These are phyloP conservation scores for Cryphonectria carpinicola DNA, from an alignment of 2,329 filamentous ascomycete genomes.

Conservation along the genomic window DNA sequence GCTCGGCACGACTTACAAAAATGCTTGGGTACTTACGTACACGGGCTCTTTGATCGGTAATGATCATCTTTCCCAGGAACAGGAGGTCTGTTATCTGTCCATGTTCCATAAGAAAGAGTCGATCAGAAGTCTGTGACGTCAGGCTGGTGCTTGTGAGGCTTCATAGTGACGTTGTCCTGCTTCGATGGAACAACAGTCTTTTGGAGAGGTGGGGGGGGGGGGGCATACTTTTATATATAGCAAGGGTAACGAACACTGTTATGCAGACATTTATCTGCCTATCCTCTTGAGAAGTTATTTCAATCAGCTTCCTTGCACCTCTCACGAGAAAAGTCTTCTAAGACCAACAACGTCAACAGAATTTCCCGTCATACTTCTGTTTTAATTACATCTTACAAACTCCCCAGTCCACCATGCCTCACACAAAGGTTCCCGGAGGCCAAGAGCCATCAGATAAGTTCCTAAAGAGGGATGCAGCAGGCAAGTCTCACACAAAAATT, in stretches of 20 bases:
- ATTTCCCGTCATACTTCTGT: not conserved
- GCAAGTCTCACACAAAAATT: not conserved
- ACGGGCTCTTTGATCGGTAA: not conserved
- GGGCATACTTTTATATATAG: not conserved
- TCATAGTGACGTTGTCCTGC: slow-evolving; percentile 4
- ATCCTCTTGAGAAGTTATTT: not conserved
- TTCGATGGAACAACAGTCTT: not conserved
- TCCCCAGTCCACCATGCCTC: slow-evolving; percentile 19
- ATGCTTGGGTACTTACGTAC: not conserved
- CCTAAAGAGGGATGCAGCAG: slow-evolving; percentile 21
- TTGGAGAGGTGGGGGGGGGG: not conserved
- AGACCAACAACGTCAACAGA: not conserved
- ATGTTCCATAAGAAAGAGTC: not conserved
- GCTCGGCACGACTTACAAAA: not conserved
- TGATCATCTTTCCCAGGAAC: not conserved
- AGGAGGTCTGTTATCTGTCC: not conserved
- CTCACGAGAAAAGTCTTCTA: not conserved
- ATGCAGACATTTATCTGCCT: not conserved
- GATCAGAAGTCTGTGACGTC: slow-evolving; percentile 8
- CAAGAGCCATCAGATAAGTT: slow-evolving; percentile 28
- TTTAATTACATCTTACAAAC: not conserved
- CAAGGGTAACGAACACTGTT: not conserved
- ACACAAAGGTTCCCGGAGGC: slow-evolving; percentile 24
- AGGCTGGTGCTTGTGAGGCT: not conserved
- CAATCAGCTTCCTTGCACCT: no score